Evolutionary conservation across 2,329 filamentous ascomycete genomes (phyloP), one percentile per base, ranked within the genome.

Genomic region (Botryotinia calthae): DNA sequence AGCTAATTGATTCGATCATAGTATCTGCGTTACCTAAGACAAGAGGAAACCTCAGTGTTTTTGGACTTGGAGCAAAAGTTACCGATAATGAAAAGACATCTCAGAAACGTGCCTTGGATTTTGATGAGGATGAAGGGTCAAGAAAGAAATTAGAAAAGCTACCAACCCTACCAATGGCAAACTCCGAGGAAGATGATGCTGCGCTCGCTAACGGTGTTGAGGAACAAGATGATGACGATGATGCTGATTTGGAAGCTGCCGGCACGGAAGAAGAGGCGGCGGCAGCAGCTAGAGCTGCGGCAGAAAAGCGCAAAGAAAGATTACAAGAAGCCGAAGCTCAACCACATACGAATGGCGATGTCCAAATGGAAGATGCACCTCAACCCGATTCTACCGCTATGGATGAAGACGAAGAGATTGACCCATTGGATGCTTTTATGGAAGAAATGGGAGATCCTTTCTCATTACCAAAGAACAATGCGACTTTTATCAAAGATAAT

Each of bases 361-460:
- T 78, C 72, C 77, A 77, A 46, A 82, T 83, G 82, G 76, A 79
- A 61, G 82, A 83, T 54, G 77, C 77, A 16, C 63, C 75, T 28
- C 77, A 76, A 22, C 72, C 76, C 3, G 73, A 78, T 34, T 46
- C 78, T 3, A 44, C 72, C 16, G 42, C 75, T 20, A 83, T 89
- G 73, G 89, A 90, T 76, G 81, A 82, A 72, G 90, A 94, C 71
- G 93, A 94, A 63, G 89, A 93, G 46, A 84, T 96, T 51, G 96
- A 99, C 81, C 94, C 96, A 12, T 85, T 99, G 54, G 96, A 99
- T 83, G 95, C 94, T n/a, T 99, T 97, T 84, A 99, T 99, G 96
- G 85, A 87, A 71, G 82, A 87, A 56, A 82, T 92, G 67, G 84
- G 84, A 4, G 86, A 89, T 72, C 82, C 87, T 25, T 82, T 82